Percentiles rank a stretch among this genome's conserved stretches.
phyloP scores from a whole-genome alignment of 176 grass and related monocot genomes.

The Aegilops longissima region DNA sequence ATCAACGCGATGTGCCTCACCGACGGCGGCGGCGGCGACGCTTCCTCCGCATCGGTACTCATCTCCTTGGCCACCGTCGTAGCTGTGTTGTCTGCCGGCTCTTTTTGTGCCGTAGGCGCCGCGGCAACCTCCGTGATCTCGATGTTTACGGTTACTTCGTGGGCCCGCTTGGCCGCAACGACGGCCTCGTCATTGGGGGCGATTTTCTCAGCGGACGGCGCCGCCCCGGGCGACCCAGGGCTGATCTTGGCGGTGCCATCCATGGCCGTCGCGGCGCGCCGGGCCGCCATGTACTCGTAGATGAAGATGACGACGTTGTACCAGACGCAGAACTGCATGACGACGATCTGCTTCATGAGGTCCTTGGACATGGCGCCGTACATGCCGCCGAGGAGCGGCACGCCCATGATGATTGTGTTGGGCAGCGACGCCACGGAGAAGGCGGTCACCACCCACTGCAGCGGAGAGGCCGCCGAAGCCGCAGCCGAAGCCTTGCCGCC shows the following conservation, averaged over 20 bases:
- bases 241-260: constrained; percentile 29
- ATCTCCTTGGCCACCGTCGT: neutral
- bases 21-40: neutral
- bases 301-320: constrained; percentile 92
- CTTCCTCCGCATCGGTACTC: neutral
- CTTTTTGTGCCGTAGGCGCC: constrained; percentile 18
- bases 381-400: constrained; percentile 85
- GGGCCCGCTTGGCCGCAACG: neutral
- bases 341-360: constrained; percentile 85
- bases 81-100: neutral
- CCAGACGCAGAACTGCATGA: constrained; percentile 82
- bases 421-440: constrained; percentile 85
- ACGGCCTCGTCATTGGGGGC: neutral
- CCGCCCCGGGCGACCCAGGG: neutral
- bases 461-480: neutral
- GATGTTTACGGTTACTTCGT: constrained; percentile 39
- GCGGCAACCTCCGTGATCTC: constrained; percentile 35
- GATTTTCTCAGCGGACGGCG: neutral
- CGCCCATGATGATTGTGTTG: constrained; percentile 93
- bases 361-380: constrained; percentile 48
- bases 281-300: constrained; percentile 84
- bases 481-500: neutral
- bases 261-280: neutral
- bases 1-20: constrained; percentile 35
- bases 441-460: constrained; percentile 69